Percentiles rank a stretch among this genome's conserved stretches.
Conservation (phyloP, 257 asterid genomes). For the Coffea canephora region DNA sequence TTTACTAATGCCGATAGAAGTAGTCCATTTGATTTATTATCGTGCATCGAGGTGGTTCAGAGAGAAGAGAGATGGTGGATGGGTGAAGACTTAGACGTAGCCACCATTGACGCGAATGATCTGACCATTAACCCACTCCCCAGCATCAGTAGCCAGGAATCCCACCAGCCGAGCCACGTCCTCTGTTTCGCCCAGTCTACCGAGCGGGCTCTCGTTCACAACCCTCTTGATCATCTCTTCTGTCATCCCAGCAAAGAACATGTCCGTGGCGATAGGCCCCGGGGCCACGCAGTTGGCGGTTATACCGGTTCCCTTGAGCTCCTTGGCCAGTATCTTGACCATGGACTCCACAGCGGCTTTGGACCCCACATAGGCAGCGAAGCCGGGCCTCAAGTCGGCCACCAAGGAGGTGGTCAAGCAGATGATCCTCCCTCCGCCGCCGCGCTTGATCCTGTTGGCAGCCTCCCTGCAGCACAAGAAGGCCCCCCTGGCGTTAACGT, state of each 20-base stretch:
- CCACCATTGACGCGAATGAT: constrained; percentile 37
- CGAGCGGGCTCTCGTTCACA: constrained; percentile 49
- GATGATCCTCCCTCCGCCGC: constrained; percentile 68
- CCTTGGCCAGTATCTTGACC: constrained; percentile 68
- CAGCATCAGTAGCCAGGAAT: constrained; percentile 55
- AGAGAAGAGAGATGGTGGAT: too few species aligned
- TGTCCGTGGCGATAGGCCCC: constrained; percentile 63
- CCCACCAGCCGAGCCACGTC: constrained; percentile 56
- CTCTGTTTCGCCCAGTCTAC: constrained; percentile 58
- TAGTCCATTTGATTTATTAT: too few species aligned
- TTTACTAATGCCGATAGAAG: too few species aligned
- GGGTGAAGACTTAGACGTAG: too few species aligned
- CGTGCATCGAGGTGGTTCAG: too few species aligned
- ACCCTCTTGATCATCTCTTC: constrained; percentile 46
- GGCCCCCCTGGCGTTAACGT: constrained; percentile 59
- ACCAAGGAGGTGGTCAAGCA: constrained; percentile 49
- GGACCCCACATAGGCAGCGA: constrained; percentile 59
- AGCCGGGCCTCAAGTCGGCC: constrained; percentile 49
- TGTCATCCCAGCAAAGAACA: constrained; percentile 55
- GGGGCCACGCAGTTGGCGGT: constrained; percentile 71
- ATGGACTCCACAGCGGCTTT: constrained; percentile 83
- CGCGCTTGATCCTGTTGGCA: constrained; percentile 52
- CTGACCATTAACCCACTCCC: constrained; percentile 74
- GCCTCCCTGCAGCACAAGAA: constrained; percentile 59
- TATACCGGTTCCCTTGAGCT: constrained; percentile 61